Conservation (phyloP, 1,139 yeast species). For the Suhomyces anneliseae region DNA sequence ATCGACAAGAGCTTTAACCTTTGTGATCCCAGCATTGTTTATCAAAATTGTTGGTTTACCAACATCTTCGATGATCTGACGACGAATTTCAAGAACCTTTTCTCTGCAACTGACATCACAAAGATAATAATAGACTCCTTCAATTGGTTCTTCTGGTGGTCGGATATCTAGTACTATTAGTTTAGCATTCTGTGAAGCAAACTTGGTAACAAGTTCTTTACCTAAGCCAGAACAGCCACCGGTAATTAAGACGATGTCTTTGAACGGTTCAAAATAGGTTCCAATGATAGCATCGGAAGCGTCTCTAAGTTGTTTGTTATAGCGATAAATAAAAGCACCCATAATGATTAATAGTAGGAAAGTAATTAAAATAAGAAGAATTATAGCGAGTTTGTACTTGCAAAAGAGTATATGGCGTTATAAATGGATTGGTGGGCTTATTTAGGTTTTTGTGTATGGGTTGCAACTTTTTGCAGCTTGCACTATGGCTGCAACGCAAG, state of each 20-base stretch:
- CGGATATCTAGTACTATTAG: slow-evolving; percentile 67
- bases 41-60: slow-evolving; percentile 68
- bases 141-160: slow-evolving; percentile 46
- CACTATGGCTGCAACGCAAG: not conserved
- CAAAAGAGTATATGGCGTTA: too few relatives aligned
- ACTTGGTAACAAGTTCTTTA: slow-evolving; percentile 49
- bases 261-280: slow-evolving; percentile 46
- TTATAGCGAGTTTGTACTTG: not conserved
- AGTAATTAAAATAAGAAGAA: not conserved
- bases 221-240: slow-evolving; percentile 87
- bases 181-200: slow-evolving; percentile 41
- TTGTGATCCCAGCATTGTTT: slow-evolving; percentile 80
- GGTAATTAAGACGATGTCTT: slow-evolving; percentile 70
- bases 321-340: slow-evolving; percentile 12
- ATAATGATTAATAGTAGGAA: not conserved
- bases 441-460: not conserved
- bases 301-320: slow-evolving; percentile 31
- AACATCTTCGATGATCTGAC: slow-evolving; percentile 41
- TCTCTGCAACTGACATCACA: slow-evolving; percentile 67
- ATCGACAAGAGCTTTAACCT: slow-evolving; percentile 57
- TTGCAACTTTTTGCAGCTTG: not conserved
- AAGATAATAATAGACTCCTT: slow-evolving; percentile 51
- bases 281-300: slow-evolving; percentile 47
- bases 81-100: slow-evolving; percentile 35
- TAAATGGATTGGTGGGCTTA: not conserved